Percentiles rank a stretch among this genome's conserved stretches.
phyloP scores from a whole-genome alignment of 1,139 yeast genomes.

The Blastobotrys serpentis region DNA sequence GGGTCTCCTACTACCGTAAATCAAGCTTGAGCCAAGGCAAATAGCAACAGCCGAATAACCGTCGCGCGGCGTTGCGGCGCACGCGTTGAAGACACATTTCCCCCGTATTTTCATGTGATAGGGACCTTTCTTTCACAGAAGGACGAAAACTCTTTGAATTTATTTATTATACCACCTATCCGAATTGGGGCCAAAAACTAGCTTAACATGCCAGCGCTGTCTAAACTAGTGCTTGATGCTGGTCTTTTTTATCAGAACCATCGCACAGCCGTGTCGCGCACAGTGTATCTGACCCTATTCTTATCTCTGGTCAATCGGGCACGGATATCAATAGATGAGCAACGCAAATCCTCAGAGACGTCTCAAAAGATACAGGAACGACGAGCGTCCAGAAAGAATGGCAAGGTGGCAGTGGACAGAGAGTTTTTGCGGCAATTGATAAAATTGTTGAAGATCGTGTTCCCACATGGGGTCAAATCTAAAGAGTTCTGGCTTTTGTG shows the following conservation, averaged over 20 bases:
- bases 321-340: slow-evolving; percentile 27
- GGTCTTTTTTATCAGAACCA: slow-evolving; percentile 26
- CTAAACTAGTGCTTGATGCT: slow-evolving; percentile 22
- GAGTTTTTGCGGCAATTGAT: slow-evolving; percentile 35
- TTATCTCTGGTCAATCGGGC: slow-evolving; percentile 28
- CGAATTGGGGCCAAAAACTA: too few species aligned
- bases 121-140: too few species aligned
- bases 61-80: slow-evolving; percentile 1
- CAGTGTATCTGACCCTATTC: slow-evolving; percentile 31
- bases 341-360: slow-evolving; percentile 18
- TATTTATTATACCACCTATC: too few species aligned
- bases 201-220: slow-evolving; percentile 22
- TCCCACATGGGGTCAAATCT: slow-evolving; percentile 38
- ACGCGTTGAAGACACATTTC: neutral
- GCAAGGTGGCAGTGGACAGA: slow-evolving; percentile 37
- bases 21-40: too few species aligned
- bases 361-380: slow-evolving; percentile 15
- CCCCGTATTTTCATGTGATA: slow-evolving; percentile 1
- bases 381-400: slow-evolving; percentile 6
- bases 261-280: slow-evolving; percentile 31
- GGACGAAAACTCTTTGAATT: too few species aligned
- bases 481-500: slow-evolving; percentile 45
- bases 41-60: neutral
- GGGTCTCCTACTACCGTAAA: too few species aligned
- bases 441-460: slow-evolving; percentile 36